These are phyloP conservation scores for Kwoniella sp. DNA, from an alignment of 768 basidiomycete species.

Conservation along the genomic window DNA sequence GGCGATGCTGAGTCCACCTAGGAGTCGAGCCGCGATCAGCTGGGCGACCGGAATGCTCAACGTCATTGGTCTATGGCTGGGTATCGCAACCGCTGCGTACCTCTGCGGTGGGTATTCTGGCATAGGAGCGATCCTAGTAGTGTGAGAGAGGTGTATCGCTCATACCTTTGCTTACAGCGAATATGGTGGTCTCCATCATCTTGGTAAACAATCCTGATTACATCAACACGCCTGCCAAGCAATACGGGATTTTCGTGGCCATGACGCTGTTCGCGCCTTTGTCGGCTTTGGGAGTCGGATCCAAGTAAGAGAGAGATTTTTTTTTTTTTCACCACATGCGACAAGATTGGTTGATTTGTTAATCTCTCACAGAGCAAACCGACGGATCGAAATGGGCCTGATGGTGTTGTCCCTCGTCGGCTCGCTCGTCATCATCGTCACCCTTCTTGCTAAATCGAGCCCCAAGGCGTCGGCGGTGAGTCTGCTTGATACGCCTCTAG, in stretches of 20 bases:
- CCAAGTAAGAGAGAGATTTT: slow-evolving; percentile 4
- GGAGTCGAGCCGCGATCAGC: slow-evolving; percentile 10
- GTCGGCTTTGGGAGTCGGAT: slow-evolving; percentile 11
- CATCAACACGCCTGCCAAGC: slow-evolving; percentile 24
- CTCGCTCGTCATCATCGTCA: slow-evolving; percentile 25
- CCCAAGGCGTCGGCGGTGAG: slow-evolving; percentile 25
- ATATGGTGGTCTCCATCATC: slow-evolving; percentile 32
- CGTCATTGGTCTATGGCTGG: slow-evolving; percentile 26
- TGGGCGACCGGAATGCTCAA: slow-evolving; percentile 26
- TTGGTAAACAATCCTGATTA: slow-evolving; percentile 30
- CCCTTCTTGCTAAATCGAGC: slow-evolving; percentile 23
- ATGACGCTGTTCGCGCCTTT: slow-evolving; percentile 24
- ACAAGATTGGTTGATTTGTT: not conserved
- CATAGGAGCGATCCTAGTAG: not conserved
- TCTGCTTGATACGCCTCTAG: not conserved
- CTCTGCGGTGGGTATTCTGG: slow-evolving; percentile 23
- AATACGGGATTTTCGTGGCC: slow-evolving; percentile 26
- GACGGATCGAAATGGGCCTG: slow-evolving; percentile 12
- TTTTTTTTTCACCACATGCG: no score
- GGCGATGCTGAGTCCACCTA: slow-evolving; percentile 25
- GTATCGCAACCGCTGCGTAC: slow-evolving; percentile 20
- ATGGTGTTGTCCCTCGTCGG: slow-evolving; percentile 27
- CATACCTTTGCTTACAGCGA: slow-evolving; percentile 17
- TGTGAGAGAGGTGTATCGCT: no score
- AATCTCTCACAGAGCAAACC: slow-evolving; percentile 6